Evolutionary conservation across 495 filamentous ascomycete species (phyloP), one percentile per base, ranked within the genome.

Genomic region (Sordaria brevicollis): DNA sequence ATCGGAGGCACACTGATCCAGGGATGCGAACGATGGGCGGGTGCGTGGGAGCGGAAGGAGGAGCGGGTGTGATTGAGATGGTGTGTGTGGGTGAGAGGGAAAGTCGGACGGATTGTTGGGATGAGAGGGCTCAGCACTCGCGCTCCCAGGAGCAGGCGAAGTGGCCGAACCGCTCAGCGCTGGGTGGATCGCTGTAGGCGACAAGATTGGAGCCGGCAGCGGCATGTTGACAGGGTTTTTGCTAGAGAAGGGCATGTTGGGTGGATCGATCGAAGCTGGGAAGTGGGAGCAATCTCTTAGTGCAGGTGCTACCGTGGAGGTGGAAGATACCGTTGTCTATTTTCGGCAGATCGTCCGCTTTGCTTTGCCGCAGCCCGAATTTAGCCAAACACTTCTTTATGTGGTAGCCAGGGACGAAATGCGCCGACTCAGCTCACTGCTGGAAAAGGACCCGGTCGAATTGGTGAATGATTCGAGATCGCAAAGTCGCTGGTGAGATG

Each of bases 181-280:
- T 70, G 81, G 80, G 76, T 81, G 80, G 74, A 82, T 74, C 39
- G 79, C 75, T 37, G 80, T 78, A 69, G 78, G 76, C 43, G 80
- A 79, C 35, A 76, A 77, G 68, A 77, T 76, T 76, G 78, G 74
- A 62, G 75, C 78, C 66, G 76, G 65, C 75, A 77, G 75, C 65
- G 69, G 68, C 67, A 67, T 54, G 67, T 34, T 49, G 76, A 71
- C 75, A 78, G 78, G 76, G 65, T 73, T 35, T 68, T 37, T 69
- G 74, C 43, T 49, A 65, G 39, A 41, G 35, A 57, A 57, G 17
- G 57, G 69, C 31, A 65, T 67, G 37, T 69, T 65, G 73, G 73
- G 70, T 57, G 43, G 41, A 37, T 69, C 69, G 72, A 73, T 76
- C 71, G 71, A 70, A 62, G 71, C 4, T 39, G 66, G 29, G 19